Evolutionary conservation across 257 asterid genomes (phyloP), one percentile per base, ranked within the genome.

Genomic region (Scutellaria galericulata): DNA sequence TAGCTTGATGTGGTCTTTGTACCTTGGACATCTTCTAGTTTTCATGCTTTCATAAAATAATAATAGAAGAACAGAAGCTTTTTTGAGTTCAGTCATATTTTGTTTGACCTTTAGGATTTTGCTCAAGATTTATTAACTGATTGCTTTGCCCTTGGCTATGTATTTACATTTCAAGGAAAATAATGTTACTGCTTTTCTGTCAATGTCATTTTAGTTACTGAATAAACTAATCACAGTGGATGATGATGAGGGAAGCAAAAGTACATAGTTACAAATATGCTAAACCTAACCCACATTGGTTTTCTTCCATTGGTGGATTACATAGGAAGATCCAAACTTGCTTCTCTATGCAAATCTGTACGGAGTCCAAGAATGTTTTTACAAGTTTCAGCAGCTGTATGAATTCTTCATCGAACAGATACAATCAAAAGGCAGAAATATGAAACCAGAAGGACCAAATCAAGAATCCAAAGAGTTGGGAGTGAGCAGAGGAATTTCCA

Each of bases 401-500:
- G 41, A 68, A 35, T 11, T 71, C 57, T 55, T 63, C 41, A 46
- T 56, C 46, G 42, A 9, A 58, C 58, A 71, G 57, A 45, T 8
- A 52, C 58, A 58, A 15, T 15, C 7, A 44, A 10, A 48, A 50
- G 52, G 35, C 42, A 15, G 20, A 66, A 73, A 68, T 44, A 85
- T 83, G 91, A 88, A 84, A 86, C 82, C 78, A 15, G 82, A 79
- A 66, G 85, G 51, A 31, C 58, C 83, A 42, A 7, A 24, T 57
- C 83, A 76, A 80, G 80, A 71, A 41, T 72, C 71, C 53, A 78
- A 54, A 55, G 56, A 3, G 46, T 40, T 35, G 3, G 31, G 78
- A 15, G 74, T 75, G 4, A 79, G 50, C 66, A 81, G 88, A 86
- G 87, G 89, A 10, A 63, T 90, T 31, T 72, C 91, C 0, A 69